Percentiles rank a stretch among this genome's conserved stretches.
Conservation (phyloP, 768 basidiomycete species). For the Clitopilus passeckerianus region DNA sequence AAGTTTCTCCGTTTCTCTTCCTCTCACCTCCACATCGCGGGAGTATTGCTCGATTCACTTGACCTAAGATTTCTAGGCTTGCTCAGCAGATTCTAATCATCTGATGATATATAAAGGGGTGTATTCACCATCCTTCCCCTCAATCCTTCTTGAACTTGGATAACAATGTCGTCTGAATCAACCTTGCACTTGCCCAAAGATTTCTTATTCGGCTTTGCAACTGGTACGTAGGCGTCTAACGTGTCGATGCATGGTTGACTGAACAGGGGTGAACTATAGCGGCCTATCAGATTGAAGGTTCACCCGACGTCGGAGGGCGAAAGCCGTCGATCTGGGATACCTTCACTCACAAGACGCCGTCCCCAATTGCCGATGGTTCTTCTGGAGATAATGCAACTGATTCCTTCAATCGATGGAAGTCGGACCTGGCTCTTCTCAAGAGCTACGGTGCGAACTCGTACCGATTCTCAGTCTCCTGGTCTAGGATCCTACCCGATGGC, state of each 20-base stretch:
- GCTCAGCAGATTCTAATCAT: background rate
- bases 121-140: no score
- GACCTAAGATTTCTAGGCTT: background rate
- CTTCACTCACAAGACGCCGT: slow-evolving; percentile 52
- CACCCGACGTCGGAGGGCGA: slow-evolving; percentile 46
- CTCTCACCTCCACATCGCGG: background rate
- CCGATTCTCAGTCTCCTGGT: slow-evolving; percentile 74
- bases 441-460: slow-evolving; percentile 66
- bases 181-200: slow-evolving; percentile 19
- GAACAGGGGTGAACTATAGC: slow-evolving; percentile 29
- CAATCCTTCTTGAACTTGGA: no score
- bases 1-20: background rate
- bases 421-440: slow-evolving; percentile 59
- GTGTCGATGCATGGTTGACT: background rate
- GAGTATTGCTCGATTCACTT: background rate
- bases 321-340: slow-evolving; percentile 73
- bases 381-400: slow-evolving; percentile 67
- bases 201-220: slow-evolving; percentile 30
- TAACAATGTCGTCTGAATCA: background rate
- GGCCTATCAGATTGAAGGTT: slow-evolving; percentile 73
- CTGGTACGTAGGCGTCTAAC: slow-evolving; percentile 16
- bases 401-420: slow-evolving; percentile 61
- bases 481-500: slow-evolving; percentile 62
- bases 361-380: slow-evolving; percentile 49
- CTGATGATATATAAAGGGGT: background rate